Conservation (phyloP, 164 flowering plant genomes). For the Litsea cubeba region DNA sequence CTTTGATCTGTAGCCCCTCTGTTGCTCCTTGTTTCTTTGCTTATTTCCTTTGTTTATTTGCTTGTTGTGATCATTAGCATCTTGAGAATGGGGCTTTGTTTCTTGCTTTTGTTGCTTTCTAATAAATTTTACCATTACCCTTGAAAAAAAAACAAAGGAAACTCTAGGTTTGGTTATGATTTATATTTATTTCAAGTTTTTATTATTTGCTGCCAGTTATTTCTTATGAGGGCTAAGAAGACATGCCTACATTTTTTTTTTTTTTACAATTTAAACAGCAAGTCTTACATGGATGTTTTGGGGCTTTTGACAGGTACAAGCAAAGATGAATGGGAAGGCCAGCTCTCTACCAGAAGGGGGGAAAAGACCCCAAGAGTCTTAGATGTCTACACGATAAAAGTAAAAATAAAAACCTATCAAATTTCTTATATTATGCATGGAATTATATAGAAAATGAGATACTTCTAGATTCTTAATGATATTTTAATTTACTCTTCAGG, state of each 20-base stretch:
- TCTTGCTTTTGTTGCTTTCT: neutral
- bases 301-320: slow-evolving; percentile 15
- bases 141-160: neutral
- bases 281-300: slow-evolving; percentile 2
- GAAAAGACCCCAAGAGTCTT: no score
- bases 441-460: no score
- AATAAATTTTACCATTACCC: neutral
- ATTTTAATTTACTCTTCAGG: no score
- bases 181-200: neutral
- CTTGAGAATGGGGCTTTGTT: neutral
- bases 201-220: neutral
- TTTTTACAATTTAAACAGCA: neutral
- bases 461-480: no score
- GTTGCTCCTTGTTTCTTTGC: no score
- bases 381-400: no score
- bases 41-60: no score
- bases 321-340: slow-evolving; percentile 6
- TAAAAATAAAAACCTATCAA: no score
- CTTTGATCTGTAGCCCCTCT: no score
- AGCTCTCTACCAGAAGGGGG: no score
- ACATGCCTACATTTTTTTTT: neutral
- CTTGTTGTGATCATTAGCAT: neutral
- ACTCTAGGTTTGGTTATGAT: neutral
- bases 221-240: neutral
- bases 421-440: no score